A percentile compares a stretch with the other conserved stretches of the same genome.
Evolutionary conservation across 2,329 filamentous ascomycete genomes (phyloP).

Genomic region (Aspergillus phoenicis): DNA sequence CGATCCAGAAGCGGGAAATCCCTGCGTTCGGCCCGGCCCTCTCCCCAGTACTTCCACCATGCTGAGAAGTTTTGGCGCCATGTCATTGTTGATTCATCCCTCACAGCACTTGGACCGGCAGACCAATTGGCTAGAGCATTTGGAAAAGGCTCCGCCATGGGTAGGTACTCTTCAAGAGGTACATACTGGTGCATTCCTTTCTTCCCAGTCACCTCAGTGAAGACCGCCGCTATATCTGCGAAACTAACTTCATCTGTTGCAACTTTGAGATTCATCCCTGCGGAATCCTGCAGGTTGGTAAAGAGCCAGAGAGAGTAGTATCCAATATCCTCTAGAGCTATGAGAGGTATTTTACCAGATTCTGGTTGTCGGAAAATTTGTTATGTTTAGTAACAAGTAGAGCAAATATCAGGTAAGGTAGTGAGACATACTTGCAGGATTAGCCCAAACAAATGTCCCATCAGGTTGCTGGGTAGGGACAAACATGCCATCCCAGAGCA

Average conservation of each 20-base stretch:
- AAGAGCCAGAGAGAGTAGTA: constrained; percentile 24
- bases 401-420: too few species aligned
- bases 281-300: constrained; percentile 14
- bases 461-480: too few species aligned
- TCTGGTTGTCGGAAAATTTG: too few species aligned
- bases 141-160: not conserved
- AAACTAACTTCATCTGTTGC: constrained; percentile 14
- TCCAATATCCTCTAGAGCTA: constrained; percentile 22
- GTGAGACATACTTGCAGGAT: too few species aligned
- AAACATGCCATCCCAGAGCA: constrained; percentile 27
- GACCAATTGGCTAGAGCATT: not conserved
- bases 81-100: not conserved
- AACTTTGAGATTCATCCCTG: constrained; percentile 22
- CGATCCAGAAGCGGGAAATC: constrained; percentile 1
- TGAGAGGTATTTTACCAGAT: too few species aligned
- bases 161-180: not conserved
- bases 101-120: not conserved
- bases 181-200: not conserved
- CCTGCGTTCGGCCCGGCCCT: not conserved
- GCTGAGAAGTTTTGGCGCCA: constrained; percentile 3
- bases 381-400: too few species aligned
- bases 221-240: not conserved
- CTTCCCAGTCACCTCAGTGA: not conserved
- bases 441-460: too few species aligned
- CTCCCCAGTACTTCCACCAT: constrained; percentile 7